A percentile compares a stretch with the other conserved stretches of the same genome.
These are phyloP conservation scores for Kazachstania sp. DNA, from an alignment of 1,139 yeast genomes.

Conservation along the genomic window DNA sequence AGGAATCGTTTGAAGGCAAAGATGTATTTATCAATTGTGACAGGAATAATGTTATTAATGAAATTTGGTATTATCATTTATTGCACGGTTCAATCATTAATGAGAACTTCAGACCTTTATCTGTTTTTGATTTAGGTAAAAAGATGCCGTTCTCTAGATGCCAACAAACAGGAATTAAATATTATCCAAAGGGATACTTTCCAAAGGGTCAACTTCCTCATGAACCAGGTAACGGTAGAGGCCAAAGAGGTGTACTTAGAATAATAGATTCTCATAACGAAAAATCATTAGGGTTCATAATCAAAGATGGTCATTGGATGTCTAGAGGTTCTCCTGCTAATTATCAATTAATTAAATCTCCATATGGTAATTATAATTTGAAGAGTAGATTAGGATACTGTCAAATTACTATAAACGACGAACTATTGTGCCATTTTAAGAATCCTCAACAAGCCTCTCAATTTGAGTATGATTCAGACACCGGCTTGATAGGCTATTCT, in stretches of 20 bases:
- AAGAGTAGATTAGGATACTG: constrained; percentile 68
- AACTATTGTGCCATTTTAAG: constrained; percentile 31
- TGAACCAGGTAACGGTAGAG: constrained; percentile 17
- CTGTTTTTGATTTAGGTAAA: constrained; percentile 36
- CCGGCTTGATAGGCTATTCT: constrained; percentile 49
- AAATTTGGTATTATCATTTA: constrained; percentile 85
- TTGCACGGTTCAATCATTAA: constrained; percentile 62
- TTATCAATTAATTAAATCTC: constrained; percentile 45
- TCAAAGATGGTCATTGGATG: constrained; percentile 81
- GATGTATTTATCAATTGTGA: constrained; percentile 69
- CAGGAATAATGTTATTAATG: constrained; percentile 57
- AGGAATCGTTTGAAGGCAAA: constrained; percentile 47
- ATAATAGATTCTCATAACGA: constrained; percentile 43
- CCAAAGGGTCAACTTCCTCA: constrained; percentile 20
- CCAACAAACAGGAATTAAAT: constrained; percentile 61
- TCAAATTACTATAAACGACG: constrained; percentile 38
- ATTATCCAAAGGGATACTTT: constrained; percentile 58
- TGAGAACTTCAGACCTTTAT: constrained; percentile 60
- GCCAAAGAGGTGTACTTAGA: constrained; percentile 41
- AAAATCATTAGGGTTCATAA: constrained; percentile 48
- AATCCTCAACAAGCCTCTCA: constrained; percentile 41
- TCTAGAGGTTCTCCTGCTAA: constrained; percentile 81
- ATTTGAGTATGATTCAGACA: constrained; percentile 43
- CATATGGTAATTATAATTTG: constrained; percentile 64
- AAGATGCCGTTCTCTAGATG: constrained; percentile 43